phyloP scores from a whole-genome alignment of 768 basidiomycete species.

The Gymnopilus dilepis region DNA sequence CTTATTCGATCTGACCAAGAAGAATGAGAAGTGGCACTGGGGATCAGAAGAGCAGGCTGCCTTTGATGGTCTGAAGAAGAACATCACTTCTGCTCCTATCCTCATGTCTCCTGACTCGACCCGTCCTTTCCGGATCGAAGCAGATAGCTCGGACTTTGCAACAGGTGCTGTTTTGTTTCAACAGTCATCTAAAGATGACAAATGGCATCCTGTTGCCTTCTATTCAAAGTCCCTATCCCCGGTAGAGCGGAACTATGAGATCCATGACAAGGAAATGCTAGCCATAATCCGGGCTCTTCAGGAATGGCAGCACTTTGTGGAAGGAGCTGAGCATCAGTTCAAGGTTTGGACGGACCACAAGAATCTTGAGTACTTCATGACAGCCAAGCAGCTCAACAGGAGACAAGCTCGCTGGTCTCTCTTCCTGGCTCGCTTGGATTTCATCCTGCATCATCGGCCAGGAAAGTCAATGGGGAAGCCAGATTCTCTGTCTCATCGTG shows the following conservation, averaged over 20 bases:
- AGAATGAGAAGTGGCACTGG: conserved; percentile 30
- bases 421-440: conserved; percentile 40
- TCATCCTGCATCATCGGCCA: conserved; percentile 34
- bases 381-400: conserved; percentile 41
- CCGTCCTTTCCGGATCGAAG: conserved; percentile 27
- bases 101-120: too few species aligned
- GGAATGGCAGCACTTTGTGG: conserved; percentile 31
- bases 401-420: conserved; percentile 50
- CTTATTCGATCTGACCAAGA: conserved; percentile 21
- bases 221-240: conserved; percentile 33
- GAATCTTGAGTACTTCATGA: conserved; percentile 48
- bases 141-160: conserved; percentile 46
- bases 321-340: conserved; percentile 27
- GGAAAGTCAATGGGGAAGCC: conserved; percentile 28
- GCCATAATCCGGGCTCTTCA: conserved; percentile 45
- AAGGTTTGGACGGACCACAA: conserved; percentile 42
- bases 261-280: conserved; percentile 53
- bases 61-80: conserved; percentile 32
- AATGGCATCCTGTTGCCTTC: conserved; percentile 44
- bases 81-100: too few species aligned
- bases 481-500: conserved; percentile 30
- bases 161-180: conserved; percentile 45
- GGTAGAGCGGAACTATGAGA: conserved; percentile 49
- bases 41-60: conserved; percentile 18
- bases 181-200: conserved; percentile 23